Conservation (phyloP, 2,329 filamentous ascomycete genomes). For the Colletotrichum shisoi region DNA sequence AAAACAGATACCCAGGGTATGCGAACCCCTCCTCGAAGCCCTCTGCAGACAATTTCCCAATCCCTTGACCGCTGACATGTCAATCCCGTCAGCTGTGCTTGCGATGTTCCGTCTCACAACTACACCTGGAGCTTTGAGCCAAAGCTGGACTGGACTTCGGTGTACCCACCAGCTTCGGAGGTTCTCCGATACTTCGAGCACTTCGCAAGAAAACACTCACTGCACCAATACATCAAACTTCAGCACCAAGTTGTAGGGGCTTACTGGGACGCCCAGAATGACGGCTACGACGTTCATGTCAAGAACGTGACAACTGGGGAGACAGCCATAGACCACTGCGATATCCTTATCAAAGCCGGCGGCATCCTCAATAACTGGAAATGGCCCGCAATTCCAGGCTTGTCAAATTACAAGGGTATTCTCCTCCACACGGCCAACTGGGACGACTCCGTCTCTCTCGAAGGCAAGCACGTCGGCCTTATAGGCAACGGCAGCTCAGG, state of each 20-base stretch:
- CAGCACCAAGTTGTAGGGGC: constrained; percentile 45
- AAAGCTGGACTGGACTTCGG: constrained; percentile 65
- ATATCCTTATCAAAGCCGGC: constrained; percentile 58
- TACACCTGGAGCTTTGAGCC: constrained; percentile 61
- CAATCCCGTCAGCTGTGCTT: constrained; percentile 49
- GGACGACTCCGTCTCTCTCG: constrained; percentile 53
- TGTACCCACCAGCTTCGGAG: constrained; percentile 54
- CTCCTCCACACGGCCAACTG: constrained; percentile 64
- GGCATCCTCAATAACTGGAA: constrained; percentile 62
- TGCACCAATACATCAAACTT: constrained; percentile 48
- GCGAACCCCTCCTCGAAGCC: constrained; percentile 2
- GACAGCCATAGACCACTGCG: constrained; percentile 50
- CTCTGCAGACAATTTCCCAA: not conserved
- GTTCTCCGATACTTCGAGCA: constrained; percentile 57
- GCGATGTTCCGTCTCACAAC: constrained; percentile 61
- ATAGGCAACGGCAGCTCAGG: constrained; percentile 57
- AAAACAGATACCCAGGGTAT: constrained; percentile 57
- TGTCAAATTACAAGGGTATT: constrained; percentile 57
- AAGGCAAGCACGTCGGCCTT: constrained; percentile 52
- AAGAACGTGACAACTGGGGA: constrained; percentile 45
- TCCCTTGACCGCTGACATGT: not conserved
- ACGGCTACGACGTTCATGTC: constrained; percentile 49
- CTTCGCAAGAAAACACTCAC: constrained; percentile 51
- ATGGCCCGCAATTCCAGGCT: constrained; percentile 59
- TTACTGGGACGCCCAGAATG: constrained; percentile 49